Conservation (phyloP, 257 asterid genomes). For the Asclepias syriaca region DNA sequence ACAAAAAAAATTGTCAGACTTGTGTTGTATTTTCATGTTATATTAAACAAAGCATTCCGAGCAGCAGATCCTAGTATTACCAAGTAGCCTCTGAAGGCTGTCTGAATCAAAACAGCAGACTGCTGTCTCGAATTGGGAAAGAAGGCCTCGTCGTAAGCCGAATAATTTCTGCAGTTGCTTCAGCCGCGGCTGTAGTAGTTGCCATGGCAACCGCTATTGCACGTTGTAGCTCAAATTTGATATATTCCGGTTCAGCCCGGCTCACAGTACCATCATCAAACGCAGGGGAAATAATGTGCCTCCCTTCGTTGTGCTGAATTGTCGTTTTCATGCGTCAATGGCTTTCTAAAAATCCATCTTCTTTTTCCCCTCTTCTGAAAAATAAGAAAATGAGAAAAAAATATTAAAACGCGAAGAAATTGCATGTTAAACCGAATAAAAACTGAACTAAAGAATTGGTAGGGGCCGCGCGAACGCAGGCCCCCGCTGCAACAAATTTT, state of each 20-base stretch:
- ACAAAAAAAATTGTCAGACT: too few relatives aligned
- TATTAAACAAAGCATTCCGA: background rate
- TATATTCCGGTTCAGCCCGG: constrained; percentile 19
- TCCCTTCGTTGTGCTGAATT: constrained; percentile 42
- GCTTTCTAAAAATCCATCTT: too few relatives aligned
- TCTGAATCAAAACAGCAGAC: constrained; percentile 62
- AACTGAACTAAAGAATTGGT: too few relatives aligned
- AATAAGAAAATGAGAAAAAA: too few relatives aligned
- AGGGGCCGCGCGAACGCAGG: too few relatives aligned
- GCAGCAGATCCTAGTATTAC: constrained; percentile 28
- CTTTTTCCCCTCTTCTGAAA: too few relatives aligned
- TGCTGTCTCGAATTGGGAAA: constrained; percentile 17
- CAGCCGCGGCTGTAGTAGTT: constrained; percentile 41
- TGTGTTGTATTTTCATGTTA: too few relatives aligned
- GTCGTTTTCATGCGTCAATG: too few relatives aligned
- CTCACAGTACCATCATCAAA: constrained; percentile 15
- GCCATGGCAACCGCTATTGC: constrained; percentile 47
- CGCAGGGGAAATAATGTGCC: background rate
- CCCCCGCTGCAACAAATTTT: too few relatives aligned
- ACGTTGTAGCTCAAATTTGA: constrained; percentile 16
- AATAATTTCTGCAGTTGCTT: constrained; percentile 43
- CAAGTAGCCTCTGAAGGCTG: constrained; percentile 77
- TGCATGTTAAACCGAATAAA: too few relatives aligned
- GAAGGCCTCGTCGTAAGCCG: constrained; percentile 30
- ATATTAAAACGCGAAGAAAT: too few relatives aligned